A percentile compares a stretch with the other conserved stretches of the same genome.
phyloP scores from a whole-genome alignment of 495 filamentous ascomycete genomes.

The Saxispiralis lemnorum region DNA sequence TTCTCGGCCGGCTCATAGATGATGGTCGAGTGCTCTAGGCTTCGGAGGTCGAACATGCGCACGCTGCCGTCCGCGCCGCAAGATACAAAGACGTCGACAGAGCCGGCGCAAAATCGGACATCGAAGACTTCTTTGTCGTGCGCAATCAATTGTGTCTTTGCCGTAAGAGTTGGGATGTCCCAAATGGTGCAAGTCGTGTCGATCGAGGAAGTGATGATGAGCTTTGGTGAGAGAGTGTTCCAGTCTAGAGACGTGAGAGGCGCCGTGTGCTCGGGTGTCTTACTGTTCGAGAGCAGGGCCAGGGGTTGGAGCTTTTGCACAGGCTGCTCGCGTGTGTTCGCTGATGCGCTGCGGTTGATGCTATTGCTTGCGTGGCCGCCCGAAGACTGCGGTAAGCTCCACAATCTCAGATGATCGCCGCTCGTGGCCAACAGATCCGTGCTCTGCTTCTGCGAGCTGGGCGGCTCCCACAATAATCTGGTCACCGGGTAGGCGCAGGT shows the following conservation, averaged over 20 bases:
- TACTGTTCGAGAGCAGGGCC: constrained; percentile 87
- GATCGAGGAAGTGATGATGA: constrained; percentile 97
- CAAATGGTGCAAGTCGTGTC: constrained; percentile 99
- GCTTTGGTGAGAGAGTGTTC: constrained; percentile 87
- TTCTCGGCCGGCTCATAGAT: constrained; percentile 95
- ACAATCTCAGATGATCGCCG: constrained; percentile 86
- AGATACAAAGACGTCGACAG: constrained; percentile 90
- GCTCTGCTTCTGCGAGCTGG: constrained; percentile 87
- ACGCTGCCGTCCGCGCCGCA: constrained; percentile 97
- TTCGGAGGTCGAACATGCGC: constrained; percentile 94
- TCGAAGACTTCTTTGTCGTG: constrained; percentile 99
- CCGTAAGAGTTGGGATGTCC: constrained; percentile 95
- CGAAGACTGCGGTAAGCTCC: constrained; percentile 50
- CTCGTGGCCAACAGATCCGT: constrained; percentile 94
- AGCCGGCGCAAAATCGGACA: constrained; percentile 91
- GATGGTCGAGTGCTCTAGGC: constrained; percentile 93
- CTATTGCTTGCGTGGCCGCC: constrained; percentile 41
- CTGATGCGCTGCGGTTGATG: constrained; percentile 50
- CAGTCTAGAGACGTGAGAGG: constrained; percentile 92
- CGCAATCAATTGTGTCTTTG: constrained; percentile 95
- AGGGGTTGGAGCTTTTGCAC: constrained; percentile 81
- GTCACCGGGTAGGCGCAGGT: constrained; percentile 97
- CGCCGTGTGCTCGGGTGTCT: constrained; percentile 93
- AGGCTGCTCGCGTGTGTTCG: constrained; percentile 39
- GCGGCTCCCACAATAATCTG: constrained; percentile 89